Conservation (phyloP, 352 stramenopile species). For the Globisporangium viniferum region DNA sequence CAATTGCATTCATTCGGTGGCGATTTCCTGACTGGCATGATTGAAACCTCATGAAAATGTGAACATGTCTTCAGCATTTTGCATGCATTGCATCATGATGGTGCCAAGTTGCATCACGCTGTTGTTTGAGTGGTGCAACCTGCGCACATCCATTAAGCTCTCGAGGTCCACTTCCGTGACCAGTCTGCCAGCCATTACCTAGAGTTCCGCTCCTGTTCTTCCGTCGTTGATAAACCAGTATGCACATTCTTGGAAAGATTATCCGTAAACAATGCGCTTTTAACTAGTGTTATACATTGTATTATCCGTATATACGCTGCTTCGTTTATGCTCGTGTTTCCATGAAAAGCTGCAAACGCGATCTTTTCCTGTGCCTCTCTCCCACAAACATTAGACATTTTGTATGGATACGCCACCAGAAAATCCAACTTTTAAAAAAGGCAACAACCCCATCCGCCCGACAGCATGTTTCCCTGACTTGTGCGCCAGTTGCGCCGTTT, state of each 20-base stretch:
- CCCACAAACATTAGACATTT: background rate
- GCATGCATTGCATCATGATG: background rate
- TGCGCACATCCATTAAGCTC: background rate
- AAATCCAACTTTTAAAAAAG: conserved; percentile 2
- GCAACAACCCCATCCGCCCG: background rate
- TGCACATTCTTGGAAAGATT: background rate
- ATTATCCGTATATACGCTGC: background rate
- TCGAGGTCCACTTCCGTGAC: background rate
- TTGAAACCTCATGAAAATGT: background rate
- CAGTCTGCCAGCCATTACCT: background rate
- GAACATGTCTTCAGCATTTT: background rate
- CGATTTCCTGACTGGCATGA: too few species aligned
- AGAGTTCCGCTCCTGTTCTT: background rate
- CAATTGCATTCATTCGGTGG: too few species aligned
- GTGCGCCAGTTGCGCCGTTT: background rate
- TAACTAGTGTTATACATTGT: background rate
- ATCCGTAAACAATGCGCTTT: too few species aligned
- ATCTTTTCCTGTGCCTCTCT: conserved; percentile 2
- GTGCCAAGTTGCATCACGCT: background rate
- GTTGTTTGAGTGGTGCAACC: background rate
- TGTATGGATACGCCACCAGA: background rate
- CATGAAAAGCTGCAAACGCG: conserved; percentile 1
- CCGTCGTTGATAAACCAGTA: conserved; percentile 1
- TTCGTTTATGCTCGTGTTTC: background rate
- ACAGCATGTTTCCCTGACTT: background rate